Base-by-base conservation (phyloP, 495 filamentous ascomycete genomes). In the Hyaloscypha bicolor region DNA sequence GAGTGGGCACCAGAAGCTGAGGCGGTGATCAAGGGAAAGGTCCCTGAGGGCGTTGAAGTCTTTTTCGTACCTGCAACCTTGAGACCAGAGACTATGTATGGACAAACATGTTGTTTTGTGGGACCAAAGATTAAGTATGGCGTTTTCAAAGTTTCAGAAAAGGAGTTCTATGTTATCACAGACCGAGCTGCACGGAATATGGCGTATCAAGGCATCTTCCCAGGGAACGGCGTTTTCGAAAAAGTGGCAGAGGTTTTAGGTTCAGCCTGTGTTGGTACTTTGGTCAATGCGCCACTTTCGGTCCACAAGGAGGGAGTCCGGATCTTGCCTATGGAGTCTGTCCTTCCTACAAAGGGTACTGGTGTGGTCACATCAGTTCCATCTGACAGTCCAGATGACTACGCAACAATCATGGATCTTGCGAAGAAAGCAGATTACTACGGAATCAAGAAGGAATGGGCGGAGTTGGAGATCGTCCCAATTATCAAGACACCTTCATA, bases 341-440 rank as follows among this genome's bases (percentile, higher is more conserved):
- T 98, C 58, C 89, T 94, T 60, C 88, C 92, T 19, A 89, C 89
- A 65, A 99, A 99, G 82, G 95, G 95, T 71, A 99, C 95, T 51
- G 95, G 93, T 76, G 93, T 99, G 39, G 95, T 99, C 57, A 96
- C 93, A 5, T 97, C 87, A 25, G 95, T 99, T 14, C 95, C 95
- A 32, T 96, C 92, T 2, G 94, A 99, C 79, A 95, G 91, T 68
- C 95, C 95, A 2, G 94, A 99, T 71, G 95, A 99, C 76, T 99
- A 91, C 77, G 93, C 92, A 64, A 99, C 93, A 21, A 81, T 96
- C 52, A 83, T 83, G 39, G 95, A 99, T 66, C 85, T 99, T 63
- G 86, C 89, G 31, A 97, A 97, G 84, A 98, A 99, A 83, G 85
- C 94, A n/a, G 95, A 97, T 3, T 97, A 91, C 80, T 97, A 99